Evolutionary conservation across 2,329 filamentous ascomycete species (phyloP).

Genomic region (Elsinoe arachidis): DNA sequence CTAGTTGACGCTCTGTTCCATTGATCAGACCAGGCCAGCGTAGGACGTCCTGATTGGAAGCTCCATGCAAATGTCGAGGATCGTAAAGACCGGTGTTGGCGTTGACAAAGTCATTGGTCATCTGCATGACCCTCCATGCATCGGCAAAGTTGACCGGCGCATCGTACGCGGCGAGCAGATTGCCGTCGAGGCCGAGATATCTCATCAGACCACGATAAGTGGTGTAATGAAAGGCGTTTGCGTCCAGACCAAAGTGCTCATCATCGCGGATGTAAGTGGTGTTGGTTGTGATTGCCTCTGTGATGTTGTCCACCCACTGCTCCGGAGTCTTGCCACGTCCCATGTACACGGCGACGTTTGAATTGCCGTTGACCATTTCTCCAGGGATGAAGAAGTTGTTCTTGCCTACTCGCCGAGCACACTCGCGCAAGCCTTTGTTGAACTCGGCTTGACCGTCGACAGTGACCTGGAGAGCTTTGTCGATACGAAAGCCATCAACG

Average conservation of each 20-base stretch:
- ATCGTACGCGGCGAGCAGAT: conserved; percentile 37
- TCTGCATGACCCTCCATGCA: conserved; percentile 48
- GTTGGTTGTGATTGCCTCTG: conserved; percentile 42
- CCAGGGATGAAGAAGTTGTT: conserved; percentile 56
- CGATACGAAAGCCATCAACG: conserved; percentile 58
- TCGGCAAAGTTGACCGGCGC: conserved; percentile 43
- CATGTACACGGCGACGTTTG: conserved; percentile 52
- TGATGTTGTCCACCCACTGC: conserved; percentile 41
- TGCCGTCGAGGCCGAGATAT: conserved; percentile 53
- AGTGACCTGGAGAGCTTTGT: conserved; percentile 57
- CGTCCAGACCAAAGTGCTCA: conserved; percentile 48
- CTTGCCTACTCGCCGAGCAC: conserved; percentile 50
- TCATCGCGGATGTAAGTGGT: conserved; percentile 45
- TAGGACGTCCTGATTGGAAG: conserved; percentile 58
- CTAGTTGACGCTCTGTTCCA: conserved; percentile 48
- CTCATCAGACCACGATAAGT: conserved; percentile 55
- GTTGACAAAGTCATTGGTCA: conserved; percentile 53
- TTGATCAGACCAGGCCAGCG: conserved; percentile 53
- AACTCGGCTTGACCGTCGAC: conserved; percentile 53
- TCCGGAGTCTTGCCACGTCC: conserved; percentile 52
- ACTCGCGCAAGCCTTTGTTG: conserved; percentile 48
- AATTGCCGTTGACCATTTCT: conserved; percentile 56
- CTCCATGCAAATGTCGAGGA: conserved; percentile 56
- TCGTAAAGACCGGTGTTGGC: conserved; percentile 53
- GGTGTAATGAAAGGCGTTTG: conserved; percentile 55